phyloP scores from a whole-genome alignment of 768 basidiomycete genomes.

The Podaxis carcinomalis region DNA sequence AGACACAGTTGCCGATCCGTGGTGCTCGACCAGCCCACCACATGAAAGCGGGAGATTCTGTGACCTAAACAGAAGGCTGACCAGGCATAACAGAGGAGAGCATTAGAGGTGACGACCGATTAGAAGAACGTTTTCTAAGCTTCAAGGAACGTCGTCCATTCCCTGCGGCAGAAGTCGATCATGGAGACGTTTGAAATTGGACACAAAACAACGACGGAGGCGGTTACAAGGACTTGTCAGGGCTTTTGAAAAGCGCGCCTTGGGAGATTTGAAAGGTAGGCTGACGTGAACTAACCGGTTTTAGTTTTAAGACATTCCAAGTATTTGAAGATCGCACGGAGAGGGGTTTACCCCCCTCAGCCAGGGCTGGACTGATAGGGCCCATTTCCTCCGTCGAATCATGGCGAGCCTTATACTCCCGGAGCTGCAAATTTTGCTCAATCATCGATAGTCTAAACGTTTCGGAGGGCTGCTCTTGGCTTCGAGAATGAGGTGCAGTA shows the following conservation, averaged over 20 bases:
- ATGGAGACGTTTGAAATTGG: neutral
- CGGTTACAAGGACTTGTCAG: slow-evolving; percentile 19
- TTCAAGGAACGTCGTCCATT: neutral
- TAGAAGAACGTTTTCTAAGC: neutral
- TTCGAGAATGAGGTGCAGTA: neutral
- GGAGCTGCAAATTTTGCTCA: too few species aligned
- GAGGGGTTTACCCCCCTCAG: neutral
- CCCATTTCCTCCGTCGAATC: neutral
- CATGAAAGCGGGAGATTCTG: neutral
- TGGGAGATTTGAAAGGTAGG: neutral
- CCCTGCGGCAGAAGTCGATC: neutral
- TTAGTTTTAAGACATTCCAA: too few species aligned
- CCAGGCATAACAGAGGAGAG: neutral
- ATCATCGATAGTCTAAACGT: too few species aligned
- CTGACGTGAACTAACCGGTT: neutral
- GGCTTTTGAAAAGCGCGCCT: neutral
- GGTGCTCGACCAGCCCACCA: neutral
- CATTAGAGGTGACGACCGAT: neutral
- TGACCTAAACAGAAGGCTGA: neutral
- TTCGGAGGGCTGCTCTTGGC: neutral
- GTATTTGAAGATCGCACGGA: neutral
- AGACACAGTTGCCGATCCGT: neutral
- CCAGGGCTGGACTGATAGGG: neutral
- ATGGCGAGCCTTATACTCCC: neutral
- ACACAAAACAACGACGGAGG: slow-evolving; percentile 29